A percentile compares a stretch with the other conserved stretches of the same genome.
Conservation (phyloP, 345 rosid genomes). For the Eucalyptus marginata region DNA sequence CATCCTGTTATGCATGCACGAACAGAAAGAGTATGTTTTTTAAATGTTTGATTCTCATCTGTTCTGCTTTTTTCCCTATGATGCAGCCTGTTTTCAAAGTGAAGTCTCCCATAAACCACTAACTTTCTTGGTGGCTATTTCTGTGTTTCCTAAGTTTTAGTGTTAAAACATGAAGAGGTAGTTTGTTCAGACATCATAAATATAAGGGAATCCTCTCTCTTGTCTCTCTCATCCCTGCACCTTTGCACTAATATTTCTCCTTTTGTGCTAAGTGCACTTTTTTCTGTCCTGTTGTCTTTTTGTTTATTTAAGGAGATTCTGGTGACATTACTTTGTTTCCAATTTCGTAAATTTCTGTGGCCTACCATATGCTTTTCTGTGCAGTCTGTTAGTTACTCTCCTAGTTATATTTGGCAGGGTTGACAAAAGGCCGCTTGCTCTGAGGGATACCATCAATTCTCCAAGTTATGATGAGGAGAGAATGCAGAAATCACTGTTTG, state of each 20-base stretch:
- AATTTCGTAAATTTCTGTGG: not conserved
- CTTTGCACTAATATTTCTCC: not conserved
- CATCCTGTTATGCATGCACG: constrained; percentile 46
- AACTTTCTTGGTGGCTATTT: not conserved
- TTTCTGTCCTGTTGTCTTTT: not conserved
- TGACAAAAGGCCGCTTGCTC: constrained; percentile 16
- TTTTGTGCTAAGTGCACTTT: not conserved
- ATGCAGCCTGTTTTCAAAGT: not conserved
- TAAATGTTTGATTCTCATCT: not conserved
- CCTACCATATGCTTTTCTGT: not conserved
- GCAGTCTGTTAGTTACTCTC: not conserved
- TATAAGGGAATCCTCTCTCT: not conserved
- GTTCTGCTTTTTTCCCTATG: not conserved
- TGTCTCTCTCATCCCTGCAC: not conserved
- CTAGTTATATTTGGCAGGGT: constrained; percentile 9
- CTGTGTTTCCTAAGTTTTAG: not conserved
- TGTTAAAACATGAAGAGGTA: not conserved
- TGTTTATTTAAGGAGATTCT: not conserved
- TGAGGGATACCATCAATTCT: constrained; percentile 17
- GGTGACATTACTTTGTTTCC: not conserved
- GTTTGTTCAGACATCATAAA: not conserved
- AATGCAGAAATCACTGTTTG: constrained; percentile 48
- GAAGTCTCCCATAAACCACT: not conserved
- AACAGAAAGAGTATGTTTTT: constrained; percentile 43
- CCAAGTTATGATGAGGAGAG: constrained; percentile 11